Percentiles rank a stretch among this genome's conserved stretches.
phyloP scores from a whole-genome alignment of 2,329 filamentous ascomycete species.

The Scleromitrula shiraiana region DNA sequence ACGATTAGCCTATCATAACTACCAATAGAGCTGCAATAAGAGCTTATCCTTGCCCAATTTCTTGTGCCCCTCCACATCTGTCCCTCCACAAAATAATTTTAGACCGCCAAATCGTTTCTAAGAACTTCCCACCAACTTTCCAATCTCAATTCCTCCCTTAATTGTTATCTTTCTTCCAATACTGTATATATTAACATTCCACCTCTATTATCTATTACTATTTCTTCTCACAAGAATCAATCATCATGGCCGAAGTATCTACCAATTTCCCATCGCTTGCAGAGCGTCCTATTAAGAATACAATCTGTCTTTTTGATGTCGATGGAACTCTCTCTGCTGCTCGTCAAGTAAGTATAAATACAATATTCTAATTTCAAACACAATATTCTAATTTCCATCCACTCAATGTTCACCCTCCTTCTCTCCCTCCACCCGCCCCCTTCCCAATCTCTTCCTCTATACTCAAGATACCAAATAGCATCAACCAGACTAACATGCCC shows the following conservation, averaged over 20 bases:
- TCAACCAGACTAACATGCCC: background rate
- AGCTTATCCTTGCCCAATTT: too few species aligned
- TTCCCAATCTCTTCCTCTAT: background rate
- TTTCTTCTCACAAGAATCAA: background rate
- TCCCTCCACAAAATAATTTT: background rate
- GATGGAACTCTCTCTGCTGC: constrained; percentile 85
- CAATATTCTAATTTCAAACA: constrained; percentile 1
- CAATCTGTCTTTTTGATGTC: constrained; percentile 92
- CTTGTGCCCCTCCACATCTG: background rate
- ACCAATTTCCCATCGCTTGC: constrained; percentile 56
- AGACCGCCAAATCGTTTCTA: background rate
- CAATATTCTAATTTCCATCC: background rate
- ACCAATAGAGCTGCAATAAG: too few species aligned
- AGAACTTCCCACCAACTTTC: background rate
- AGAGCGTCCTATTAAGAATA: constrained; percentile 83
- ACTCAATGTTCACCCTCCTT: background rate
- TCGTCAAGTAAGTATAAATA: constrained; percentile 60
- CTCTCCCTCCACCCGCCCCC: background rate
- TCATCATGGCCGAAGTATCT: constrained; percentile 9
- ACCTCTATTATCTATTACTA: too few species aligned
- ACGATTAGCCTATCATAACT: too few species aligned
- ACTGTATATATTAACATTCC: too few species aligned
- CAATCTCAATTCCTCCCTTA: background rate
- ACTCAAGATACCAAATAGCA: background rate
- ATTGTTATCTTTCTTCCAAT: too few species aligned